Evolutionary conservation across 495 filamentous ascomycete genomes (phyloP).

Genomic region (Penicillium chermesinum): DNA sequence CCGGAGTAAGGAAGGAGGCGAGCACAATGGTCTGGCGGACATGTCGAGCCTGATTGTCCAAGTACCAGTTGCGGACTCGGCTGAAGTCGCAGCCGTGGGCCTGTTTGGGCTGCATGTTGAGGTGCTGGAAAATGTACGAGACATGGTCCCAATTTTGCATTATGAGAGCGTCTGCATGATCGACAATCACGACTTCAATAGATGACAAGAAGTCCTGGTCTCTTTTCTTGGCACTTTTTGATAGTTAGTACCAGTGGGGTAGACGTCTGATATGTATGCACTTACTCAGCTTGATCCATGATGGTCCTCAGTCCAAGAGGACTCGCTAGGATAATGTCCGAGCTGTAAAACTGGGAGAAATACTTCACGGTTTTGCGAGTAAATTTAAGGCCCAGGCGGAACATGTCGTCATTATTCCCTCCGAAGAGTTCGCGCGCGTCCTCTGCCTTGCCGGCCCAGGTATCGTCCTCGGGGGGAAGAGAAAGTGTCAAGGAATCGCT

Average conservation of each 20-base stretch:
- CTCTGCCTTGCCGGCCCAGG: constrained; percentile 66
- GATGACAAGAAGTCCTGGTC: constrained; percentile 92
- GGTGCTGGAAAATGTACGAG: constrained; percentile 81
- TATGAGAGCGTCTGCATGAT: constrained; percentile 86
- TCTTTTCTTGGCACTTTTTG: constrained; percentile 58
- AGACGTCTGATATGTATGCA: not conserved
- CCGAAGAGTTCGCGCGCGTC: constrained; percentile 89
- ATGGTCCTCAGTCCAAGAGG: constrained; percentile 86
- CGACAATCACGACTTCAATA: constrained; percentile 82
- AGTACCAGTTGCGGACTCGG: constrained; percentile 84
- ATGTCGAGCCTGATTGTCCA: constrained; percentile 74
- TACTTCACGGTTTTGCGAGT: constrained; percentile 92
- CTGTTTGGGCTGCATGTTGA: constrained; percentile 85
- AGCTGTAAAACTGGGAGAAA: constrained; percentile 92
- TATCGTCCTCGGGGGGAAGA: constrained; percentile 55
- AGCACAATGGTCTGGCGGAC: constrained; percentile 80
- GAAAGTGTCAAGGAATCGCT: constrained; percentile 82
- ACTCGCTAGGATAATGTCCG: constrained; percentile 87
- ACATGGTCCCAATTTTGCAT: constrained; percentile 99
- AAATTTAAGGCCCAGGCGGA: constrained; percentile 88
- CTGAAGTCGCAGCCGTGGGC: constrained; percentile 92
- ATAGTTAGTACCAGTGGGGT: constrained; percentile 9
- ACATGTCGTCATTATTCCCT: constrained; percentile 96
- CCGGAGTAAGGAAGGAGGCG: constrained; percentile 79
- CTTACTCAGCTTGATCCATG: constrained; percentile 64